Conservation (phyloP, 345 rosid species). For the Erysimum cheiranthoides region DNA sequence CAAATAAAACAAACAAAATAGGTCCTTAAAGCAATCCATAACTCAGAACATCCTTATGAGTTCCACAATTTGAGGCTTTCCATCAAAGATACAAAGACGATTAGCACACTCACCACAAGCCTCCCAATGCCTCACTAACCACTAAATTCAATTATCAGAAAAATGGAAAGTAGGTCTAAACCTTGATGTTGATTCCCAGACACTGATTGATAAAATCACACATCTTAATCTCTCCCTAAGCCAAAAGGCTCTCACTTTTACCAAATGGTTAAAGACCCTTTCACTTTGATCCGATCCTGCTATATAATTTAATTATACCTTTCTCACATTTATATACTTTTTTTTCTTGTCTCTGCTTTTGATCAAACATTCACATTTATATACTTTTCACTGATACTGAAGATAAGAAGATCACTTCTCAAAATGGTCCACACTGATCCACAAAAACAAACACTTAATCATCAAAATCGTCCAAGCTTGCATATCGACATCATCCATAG, state of each 20-base stretch:
- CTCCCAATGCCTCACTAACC: background rate
- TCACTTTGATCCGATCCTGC: background rate
- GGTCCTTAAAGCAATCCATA: background rate
- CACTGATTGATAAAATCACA: background rate
- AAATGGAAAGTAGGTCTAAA: background rate
- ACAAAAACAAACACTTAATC: background rate
- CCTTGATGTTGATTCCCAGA: constrained; percentile 13
- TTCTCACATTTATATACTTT: background rate
- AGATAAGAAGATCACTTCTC: background rate
- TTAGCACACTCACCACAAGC: background rate
- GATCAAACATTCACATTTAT: too few species aligned
- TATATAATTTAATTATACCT: background rate
- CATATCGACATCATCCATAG: background rate
- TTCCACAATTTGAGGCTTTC: background rate
- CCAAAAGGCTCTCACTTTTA: background rate
- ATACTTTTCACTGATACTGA: background rate
- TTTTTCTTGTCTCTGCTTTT: too few species aligned
- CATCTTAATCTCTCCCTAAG: background rate
- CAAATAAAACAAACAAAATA: background rate
- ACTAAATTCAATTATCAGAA: constrained; percentile 6
- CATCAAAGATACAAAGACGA: background rate
- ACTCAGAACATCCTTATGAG: background rate
- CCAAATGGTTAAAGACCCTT: background rate
- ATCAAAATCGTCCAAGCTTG: constrained; percentile 1
- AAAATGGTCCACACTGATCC: background rate